These are phyloP conservation scores for Chara braunii DNA, from an alignment of 139 green algal genomes.

Conservation along the genomic window DNA sequence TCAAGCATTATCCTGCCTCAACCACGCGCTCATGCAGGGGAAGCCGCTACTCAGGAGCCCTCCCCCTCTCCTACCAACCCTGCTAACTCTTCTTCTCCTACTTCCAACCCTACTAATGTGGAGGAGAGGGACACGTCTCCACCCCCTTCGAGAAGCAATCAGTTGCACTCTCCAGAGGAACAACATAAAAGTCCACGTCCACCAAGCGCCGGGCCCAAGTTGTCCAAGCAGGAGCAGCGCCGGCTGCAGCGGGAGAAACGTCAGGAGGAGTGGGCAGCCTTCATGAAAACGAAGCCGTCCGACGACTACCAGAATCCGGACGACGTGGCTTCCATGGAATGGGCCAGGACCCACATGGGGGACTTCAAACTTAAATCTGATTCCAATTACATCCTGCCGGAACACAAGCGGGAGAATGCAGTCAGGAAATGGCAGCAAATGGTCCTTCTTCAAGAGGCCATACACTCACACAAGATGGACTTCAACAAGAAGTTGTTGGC, in stretches of 20 bases:
- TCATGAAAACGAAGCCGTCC: constrained; percentile 56
- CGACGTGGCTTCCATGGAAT: constrained; percentile 52
- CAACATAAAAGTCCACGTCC: too few relatives aligned
- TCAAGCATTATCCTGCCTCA: too few relatives aligned
- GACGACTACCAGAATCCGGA: constrained; percentile 52
- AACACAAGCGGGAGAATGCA: constrained; percentile 58
- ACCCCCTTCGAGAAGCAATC: too few relatives aligned
- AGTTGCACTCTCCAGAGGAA: too few relatives aligned
- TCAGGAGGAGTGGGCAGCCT: constrained; percentile 58
- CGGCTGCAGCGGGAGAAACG: constrained; percentile 52
- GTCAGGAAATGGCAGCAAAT: constrained; percentile 59
- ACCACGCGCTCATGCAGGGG: too few relatives aligned
- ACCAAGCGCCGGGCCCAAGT: too few relatives aligned
- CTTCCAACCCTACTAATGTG: too few relatives aligned
- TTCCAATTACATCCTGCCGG: constrained; percentile 56
- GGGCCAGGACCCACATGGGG: constrained; percentile 58
- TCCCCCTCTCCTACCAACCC: too few relatives aligned
- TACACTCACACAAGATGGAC: constrained; percentile 46
- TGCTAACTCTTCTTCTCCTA: too few relatives aligned
- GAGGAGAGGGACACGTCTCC: too few relatives aligned
- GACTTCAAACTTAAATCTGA: constrained; percentile 80
- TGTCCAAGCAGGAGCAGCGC: constrained; percentile 54
- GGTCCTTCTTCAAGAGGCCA: constrained; percentile 54
- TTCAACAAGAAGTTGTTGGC: constrained; percentile 64
- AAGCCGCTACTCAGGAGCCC: too few relatives aligned